Evolutionary conservation across 2,329 filamentous ascomycete species (phyloP).

Genomic region (Penicillium occitanis): DNA sequence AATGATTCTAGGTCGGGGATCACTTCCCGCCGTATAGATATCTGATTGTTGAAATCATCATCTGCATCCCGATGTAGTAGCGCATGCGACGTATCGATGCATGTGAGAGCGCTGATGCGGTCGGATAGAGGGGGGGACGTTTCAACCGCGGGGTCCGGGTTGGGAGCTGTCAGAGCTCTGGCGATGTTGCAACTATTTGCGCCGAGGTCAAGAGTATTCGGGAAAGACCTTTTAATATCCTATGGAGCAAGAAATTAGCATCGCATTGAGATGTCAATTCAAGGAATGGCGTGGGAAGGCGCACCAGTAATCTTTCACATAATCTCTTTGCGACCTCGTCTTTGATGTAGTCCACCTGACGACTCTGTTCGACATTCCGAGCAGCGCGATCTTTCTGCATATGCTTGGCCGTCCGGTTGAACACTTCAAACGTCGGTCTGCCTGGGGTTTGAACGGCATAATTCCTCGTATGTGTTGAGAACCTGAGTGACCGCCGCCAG

Average conservation of each 20-base stretch:
- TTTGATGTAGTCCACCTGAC: conserved; percentile 86
- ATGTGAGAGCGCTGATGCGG: conserved; percentile 72
- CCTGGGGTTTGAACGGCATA: conserved; percentile 80
- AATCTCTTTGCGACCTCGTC: conserved; percentile 85
- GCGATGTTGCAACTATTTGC: conserved; percentile 96
- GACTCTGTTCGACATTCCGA: conserved; percentile 65
- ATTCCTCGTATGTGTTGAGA: conserved; percentile 39
- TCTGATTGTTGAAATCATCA: conserved; percentile 65
- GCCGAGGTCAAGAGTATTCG: conserved; percentile 83
- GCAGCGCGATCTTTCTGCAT: conserved; percentile 88
- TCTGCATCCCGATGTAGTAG: conserved; percentile 76
- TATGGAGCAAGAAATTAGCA: conserved; percentile 35
- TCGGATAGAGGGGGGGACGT: conserved; percentile 59
- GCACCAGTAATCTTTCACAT: conserved; percentile 77
- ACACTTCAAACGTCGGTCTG: conserved; percentile 79
- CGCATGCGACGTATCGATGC: conserved; percentile 74
- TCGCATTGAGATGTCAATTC: neutral
- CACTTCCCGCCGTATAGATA: conserved; percentile 72
- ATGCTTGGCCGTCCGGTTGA: conserved; percentile 85
- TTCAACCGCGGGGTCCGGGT: conserved; percentile 56
- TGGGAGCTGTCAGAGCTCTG: conserved; percentile 68
- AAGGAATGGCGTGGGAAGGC: neutral
- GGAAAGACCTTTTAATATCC: conserved; percentile 90
- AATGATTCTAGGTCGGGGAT: conserved; percentile 67
- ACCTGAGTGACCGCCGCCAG: conserved; percentile 16